phyloP scores from a whole-genome alignment of 371 early-diverging fungal species.

The Mortierella sp. region DNA sequence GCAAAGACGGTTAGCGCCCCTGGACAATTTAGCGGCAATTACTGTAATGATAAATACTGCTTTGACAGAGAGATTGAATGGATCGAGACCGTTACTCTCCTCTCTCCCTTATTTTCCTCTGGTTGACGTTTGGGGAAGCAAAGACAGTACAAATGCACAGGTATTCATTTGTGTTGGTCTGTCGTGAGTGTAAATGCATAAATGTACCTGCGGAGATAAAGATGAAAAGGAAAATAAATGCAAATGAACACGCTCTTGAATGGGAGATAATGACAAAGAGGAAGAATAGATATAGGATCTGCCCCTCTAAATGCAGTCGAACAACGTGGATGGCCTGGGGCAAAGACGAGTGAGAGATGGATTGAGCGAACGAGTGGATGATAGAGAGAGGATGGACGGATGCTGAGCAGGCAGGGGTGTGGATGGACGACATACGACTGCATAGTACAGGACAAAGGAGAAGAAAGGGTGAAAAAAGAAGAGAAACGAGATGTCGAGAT shows the following conservation, averaged over 20 bases:
- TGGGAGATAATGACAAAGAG: background rate
- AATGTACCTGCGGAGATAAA: slow-evolving; percentile 4
- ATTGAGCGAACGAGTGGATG: background rate
- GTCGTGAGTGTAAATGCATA: background rate
- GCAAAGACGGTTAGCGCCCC: background rate
- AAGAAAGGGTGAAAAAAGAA: background rate
- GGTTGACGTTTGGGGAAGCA: background rate
- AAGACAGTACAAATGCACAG: background rate
- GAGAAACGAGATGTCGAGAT: background rate
- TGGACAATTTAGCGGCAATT: background rate
- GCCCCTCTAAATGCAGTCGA: background rate
- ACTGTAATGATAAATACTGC: background rate
- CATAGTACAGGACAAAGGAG: background rate
- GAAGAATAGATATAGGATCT: background rate
- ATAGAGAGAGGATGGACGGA: background rate
- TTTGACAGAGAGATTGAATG: background rate
- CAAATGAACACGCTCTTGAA: background rate
- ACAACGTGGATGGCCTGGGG: background rate
- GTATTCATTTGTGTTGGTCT: background rate
- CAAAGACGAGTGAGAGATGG: slow-evolving; percentile 1
- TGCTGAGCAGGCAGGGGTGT: background rate
- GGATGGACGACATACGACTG: background rate
- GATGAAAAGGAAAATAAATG: background rate
- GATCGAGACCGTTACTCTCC: background rate
- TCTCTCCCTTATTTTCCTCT: background rate